Base-by-base conservation (phyloP, 441 rosid genomes). In the Gossypium aridum region DNA sequence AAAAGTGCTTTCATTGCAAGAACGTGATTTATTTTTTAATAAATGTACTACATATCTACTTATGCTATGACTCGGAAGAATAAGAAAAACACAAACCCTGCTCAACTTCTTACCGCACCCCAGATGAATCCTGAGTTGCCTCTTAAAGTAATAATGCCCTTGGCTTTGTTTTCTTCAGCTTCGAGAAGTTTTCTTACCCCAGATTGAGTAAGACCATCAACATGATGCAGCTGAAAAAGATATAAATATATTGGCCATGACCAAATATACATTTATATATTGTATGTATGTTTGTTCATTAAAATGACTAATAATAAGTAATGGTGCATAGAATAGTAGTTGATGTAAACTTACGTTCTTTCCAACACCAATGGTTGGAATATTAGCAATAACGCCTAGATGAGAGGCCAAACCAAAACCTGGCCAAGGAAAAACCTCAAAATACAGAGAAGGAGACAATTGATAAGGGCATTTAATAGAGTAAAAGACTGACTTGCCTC, bases 321-420 rank as follows among this genome's bases (percentile, higher is more conserved):
- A 55, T 55, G 20, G 13, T 10, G 12, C 34, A 53, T 54, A 31
- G 3, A 54, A 31, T 34, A 55, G 20, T 31, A 31, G 51, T 70
- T 12, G 17, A 70, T 20, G 57, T 74, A 51, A 60, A 73, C 84
- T 76, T 82, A 90, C 98, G 65, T 88, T 93, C 78, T 96, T 96
- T 74, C 97, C 96, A 17, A 96, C 80, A 43, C 98, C 97, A 80
- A 91, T 85, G 34, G 99, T 83, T 45, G 98, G 97, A 17, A 92
- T 70, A 83, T 91, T 60, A 64, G 92, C 97, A 77, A 91, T 80
- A 77, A 96, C 96, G 69, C 99, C 97, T 39, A 91, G 78, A 85
- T 96, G 97, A 78, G 94, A 92, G 60, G 97, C 97, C 83, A 91
- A 80, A 64, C 99, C 97, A 82, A 93, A 93, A 76, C 97, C 99